Evolutionary conservation across 2,329 filamentous ascomycete species (phyloP), one percentile per base, ranked within the genome.

Genomic region (Ophiostoma sp.): DNA sequence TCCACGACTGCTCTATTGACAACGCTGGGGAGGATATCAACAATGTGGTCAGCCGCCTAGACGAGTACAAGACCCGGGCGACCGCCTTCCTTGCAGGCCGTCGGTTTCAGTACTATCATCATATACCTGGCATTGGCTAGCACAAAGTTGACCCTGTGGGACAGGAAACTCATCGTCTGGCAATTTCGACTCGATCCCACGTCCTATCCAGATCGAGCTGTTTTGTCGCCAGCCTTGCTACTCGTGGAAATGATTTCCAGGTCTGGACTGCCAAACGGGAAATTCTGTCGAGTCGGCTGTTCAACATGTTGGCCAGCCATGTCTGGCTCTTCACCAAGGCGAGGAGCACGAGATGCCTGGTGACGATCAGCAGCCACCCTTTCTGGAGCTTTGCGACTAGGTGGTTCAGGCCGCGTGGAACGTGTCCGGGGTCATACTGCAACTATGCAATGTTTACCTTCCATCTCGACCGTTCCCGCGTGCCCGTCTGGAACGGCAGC

Each of bases 331-430:
- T 77, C 67, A 79, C 60, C 74, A 77, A 40, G 77, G 77, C 38
- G 77, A 79, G 65, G 77, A 79, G 72, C 73, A 71, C n/a, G 77
- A 78, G 69, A 77, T 78, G 76, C 77, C 77, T 12, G 76, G 74
- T 6, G 75, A 72, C 60, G 74, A 75, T 40, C 77, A 79, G 68
- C 75, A 73, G 69, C 68, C 72, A 1, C 74, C 77, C 2, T 78
- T 78, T 68, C 69, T 75, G 18, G 68, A 75, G 52, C 71, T 78
- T 5, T 76, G 74, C 64, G 74, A 76, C 69, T 73, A 76, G 41
- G 74, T 71, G 52, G 77, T 78, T 76, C 73, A 73, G 2, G 67
- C 70, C 5, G 73, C 74, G 16, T 63, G 55, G 14, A 27, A 27
- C 6, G 11, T 12, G 27, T 4, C 55, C 16, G 27, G 27, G n/a